Base-by-base conservation (phyloP, 176 grass and related monocot species). In the Cocos nucifera region DNA sequence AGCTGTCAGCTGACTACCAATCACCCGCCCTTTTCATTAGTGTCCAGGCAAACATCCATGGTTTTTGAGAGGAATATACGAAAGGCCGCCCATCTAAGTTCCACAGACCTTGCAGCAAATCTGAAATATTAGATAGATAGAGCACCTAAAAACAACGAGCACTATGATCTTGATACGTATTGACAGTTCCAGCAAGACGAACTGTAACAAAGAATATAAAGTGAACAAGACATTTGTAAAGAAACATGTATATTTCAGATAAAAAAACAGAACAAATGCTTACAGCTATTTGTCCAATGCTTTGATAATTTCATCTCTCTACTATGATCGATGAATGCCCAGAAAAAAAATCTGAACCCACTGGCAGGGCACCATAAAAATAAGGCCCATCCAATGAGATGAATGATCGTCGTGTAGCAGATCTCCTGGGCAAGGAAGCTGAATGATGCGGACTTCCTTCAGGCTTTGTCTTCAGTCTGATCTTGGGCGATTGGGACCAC, bases 381-480 rank as follows among this genome's bases (percentile, higher is more conserved):
- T 23, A 77, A 79, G 74, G 78, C 72, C 80, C 73, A 65, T 64
- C 68, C 80, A 62, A 74, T 61, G 16, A 3, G 60, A 75, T 71
- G 65, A 35, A 54, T 28, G 23, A 61, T 22, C 1, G 17, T 3
- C n/a, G 17, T 15, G 29, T 17, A 74, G 25, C 6, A 24, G 3
- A n/a, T 72, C 28, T 28, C 20, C 17, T 20, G 24, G 21, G 5
- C 6, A 50, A 20, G 2, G 12, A 62, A 59, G 27, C 55, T 26
- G 22, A 25, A 61, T 18, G 73, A 4, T 66, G 21, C 4, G 19
- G 54, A 49, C 61, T 56, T 51, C 53, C 27, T 51, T 23, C 32
- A 27, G 62, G 53, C 4, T 30, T 30, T 22, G 16, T 24, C n/a
- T 22, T 96, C 53, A 88, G 22, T 97, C 93, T 57, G 87, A 78